Percentiles rank a stretch among this genome's conserved stretches.
Conservation (phyloP, 1,284 basidiomycete species). For the Fomes fomentarius region DNA sequence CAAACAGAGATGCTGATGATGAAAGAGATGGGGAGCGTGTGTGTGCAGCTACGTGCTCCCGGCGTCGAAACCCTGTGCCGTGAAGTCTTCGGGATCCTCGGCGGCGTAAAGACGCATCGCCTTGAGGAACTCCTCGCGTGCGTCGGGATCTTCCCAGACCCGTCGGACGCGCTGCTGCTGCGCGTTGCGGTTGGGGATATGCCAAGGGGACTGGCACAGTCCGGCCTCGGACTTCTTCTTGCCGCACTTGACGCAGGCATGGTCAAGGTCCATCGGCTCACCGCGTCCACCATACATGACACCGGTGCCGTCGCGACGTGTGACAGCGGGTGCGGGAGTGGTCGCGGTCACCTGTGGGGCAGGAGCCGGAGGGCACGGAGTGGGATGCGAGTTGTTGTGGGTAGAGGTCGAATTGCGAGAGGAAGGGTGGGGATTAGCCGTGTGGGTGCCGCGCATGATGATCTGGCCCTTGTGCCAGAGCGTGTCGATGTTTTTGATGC, state of each 20-base stretch:
- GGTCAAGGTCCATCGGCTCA: constrained; percentile 20
- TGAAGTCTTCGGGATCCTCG: constrained; percentile 3
- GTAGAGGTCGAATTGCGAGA: background rate
- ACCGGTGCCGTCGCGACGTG: constrained; percentile 7
- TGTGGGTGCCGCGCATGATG: background rate
- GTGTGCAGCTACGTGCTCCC: constrained; percentile 1
- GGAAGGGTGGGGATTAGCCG: background rate
- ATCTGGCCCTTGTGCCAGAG: constrained; percentile 1
- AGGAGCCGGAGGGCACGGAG: background rate
- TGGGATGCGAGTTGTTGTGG: background rate
- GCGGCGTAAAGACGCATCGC: background rate
- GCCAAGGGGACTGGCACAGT: constrained; percentile 1
- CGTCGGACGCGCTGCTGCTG: background rate
- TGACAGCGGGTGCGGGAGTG: background rate
- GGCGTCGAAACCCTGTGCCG: constrained; percentile 1
- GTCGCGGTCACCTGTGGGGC: background rate
- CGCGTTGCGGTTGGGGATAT: background rate
- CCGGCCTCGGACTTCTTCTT: constrained; percentile 1
- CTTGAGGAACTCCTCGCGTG: background rate
- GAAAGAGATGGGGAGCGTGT: background rate
- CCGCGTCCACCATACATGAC: constrained; percentile 10
- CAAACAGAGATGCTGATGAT: background rate
- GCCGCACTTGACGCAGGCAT: constrained; percentile 12
- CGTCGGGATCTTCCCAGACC: background rate
- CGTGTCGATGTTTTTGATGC: constrained; percentile 2